Evolutionary conservation across 805 yeast genomes (phyloP), one percentile per base, ranked within the genome.

Genomic region (Metschnikowia anglica): DNA sequence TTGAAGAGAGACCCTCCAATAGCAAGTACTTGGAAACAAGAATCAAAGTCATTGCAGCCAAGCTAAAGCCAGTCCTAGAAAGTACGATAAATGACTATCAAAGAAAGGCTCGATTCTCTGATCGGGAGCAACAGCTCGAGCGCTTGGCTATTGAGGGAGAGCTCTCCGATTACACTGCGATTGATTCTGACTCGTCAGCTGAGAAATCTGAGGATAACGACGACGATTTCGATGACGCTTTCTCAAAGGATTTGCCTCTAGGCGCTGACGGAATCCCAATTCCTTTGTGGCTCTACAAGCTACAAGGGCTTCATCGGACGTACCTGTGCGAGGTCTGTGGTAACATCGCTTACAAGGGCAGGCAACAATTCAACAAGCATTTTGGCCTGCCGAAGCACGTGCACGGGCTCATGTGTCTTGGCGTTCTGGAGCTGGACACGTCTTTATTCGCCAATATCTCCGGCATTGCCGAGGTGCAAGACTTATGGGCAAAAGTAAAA

Each of bases 181-280:
- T 52, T 6, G 66, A 61, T 17, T 54, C 57, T 16, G 60, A 60
- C 2, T 49, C 54, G 11, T 61, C 53, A 2, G 55, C 52, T 12
- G 62, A 54, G 0, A 39, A 19, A 9, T 11, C 23, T 15, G 46
- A 21, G 8, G 47, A 32, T 11, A 72, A 62, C 10, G 68, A 62
- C 5, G 61, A 59, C 25, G 66, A 56, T 7, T 49, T 56, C 15
- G 56, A 59, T 23, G 61, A 56, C 39, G 47, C 47, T 4, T 73
- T 74, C 46, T 80, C 82, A 15, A 66, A 77, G 43, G 78, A 83
- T 43, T 61, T 87, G 42, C 96, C 96, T 0, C 39, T 87, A 0
- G 98, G 96, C 0, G 76, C 86, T 15, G 97, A 90, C 62, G 97
- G 97, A 0, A 76, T 74, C 30, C 97, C 97, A 0, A 88, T 93